Evolutionary conservation across 2,329 filamentous ascomycete genomes (phyloP).

Genomic region (Gnomoniopsis smithogilvyi): DNA sequence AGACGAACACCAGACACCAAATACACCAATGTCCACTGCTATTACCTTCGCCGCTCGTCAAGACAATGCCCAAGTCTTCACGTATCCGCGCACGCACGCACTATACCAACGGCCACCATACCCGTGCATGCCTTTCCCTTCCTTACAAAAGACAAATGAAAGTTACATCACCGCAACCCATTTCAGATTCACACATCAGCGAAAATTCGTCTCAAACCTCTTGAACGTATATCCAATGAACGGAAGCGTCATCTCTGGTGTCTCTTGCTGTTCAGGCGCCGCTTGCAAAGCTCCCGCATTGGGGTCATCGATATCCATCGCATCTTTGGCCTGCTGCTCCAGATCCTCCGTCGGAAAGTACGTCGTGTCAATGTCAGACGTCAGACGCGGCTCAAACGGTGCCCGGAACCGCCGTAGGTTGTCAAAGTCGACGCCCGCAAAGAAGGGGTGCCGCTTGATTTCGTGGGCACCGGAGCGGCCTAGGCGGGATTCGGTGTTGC

Average conservation of each 20-base stretch:
- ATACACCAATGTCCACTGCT: too few species aligned
- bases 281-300: not conserved
- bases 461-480: conserved; percentile 66
- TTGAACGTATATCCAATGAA: conserved; percentile 25
- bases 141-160: not conserved
- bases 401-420: conserved; percentile 69
- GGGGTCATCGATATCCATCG: conserved; percentile 11
- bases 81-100: too few species aligned
- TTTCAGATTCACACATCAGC: not conserved
- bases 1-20: too few species aligned
- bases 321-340: conserved; percentile 45
- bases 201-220: conserved; percentile 22
- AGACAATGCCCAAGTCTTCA: too few species aligned
- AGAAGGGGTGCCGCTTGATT: conserved; percentile 74
- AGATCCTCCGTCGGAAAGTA: conserved; percentile 81
- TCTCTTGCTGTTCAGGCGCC: conserved; percentile 13
- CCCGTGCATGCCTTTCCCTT: not conserved
- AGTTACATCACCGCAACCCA: not conserved
- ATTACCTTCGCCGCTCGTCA: too few species aligned
- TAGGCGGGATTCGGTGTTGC: conserved; percentile 67
- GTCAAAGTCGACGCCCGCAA: conserved; percentile 73
- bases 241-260: conserved; percentile 22
- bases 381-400: conserved; percentile 71
- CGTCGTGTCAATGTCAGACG: conserved; percentile 70
- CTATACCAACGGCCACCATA: too few species aligned